Evolutionary conservation across 768 basidiomycete species (phyloP).

Genomic region (Lyophyllum atratum): DNA sequence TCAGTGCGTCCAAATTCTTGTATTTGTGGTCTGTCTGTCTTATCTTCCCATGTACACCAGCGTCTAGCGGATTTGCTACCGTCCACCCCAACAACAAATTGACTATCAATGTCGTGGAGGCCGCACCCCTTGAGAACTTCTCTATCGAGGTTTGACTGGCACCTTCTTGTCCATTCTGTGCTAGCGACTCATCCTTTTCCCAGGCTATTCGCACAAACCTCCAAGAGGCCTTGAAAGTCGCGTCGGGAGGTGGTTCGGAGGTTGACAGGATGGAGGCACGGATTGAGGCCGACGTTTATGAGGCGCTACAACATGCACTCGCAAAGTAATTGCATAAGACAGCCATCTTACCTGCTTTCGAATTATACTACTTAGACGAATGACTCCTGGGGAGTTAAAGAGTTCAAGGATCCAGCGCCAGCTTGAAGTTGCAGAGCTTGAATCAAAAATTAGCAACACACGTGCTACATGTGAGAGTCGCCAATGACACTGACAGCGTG

Average conservation of each 20-base stretch:
- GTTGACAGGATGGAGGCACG: constrained; percentile 92
- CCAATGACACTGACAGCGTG: not conserved
- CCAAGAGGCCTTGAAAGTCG: constrained; percentile 83
- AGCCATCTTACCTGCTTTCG: not conserved
- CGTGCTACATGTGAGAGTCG: not conserved
- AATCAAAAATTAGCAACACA: too few relatives aligned
- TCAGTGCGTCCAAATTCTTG: constrained; percentile 61
- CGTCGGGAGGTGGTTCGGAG: constrained; percentile 83
- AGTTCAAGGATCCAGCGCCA: too few relatives aligned
- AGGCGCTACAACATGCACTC: constrained; percentile 89
- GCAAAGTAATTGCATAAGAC: constrained; percentile 22
- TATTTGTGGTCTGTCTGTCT: not conserved
- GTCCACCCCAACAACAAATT: constrained; percentile 97
- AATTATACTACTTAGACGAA: not conserved
- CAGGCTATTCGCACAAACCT: constrained; percentile 91
- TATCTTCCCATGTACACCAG: constrained; percentile 40
- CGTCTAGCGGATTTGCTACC: constrained; percentile 95
- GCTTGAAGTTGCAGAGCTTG: too few relatives aligned
- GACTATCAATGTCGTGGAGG: constrained; percentile 97
- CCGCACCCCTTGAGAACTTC: constrained; percentile 88
- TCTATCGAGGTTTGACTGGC: constrained; percentile 73
- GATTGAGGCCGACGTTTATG: constrained; percentile 96
- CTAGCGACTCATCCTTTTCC: constrained; percentile 1
- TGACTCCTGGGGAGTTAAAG: not conserved
- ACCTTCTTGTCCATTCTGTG: not conserved